phyloP scores from a whole-genome alignment of 352 stramenopile genomes.

The Pythium angustatum region DNA sequence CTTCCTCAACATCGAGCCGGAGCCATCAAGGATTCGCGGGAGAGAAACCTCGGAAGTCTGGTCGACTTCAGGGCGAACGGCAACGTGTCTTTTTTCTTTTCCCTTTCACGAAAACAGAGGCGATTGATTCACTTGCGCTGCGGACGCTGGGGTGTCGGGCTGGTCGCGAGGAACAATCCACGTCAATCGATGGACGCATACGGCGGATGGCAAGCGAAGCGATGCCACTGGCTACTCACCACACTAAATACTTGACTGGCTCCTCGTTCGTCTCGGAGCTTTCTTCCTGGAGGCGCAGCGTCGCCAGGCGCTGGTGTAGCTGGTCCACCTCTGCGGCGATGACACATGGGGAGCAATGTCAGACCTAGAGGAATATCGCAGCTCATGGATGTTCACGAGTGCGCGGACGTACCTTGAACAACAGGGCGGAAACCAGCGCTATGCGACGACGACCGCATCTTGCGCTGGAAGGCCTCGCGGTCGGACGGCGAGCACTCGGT shows the following conservation, averaged over 20 bases:
- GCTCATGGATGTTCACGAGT: background rate
- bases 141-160: slow-evolving; percentile 25
- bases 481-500: slow-evolving; percentile 70
- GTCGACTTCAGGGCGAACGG: background rate
- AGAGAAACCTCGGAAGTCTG: background rate
- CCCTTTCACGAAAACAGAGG: background rate
- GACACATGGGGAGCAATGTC: background rate
- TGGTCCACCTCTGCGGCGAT: slow-evolving; percentile 23
- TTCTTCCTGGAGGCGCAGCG: slow-evolving; percentile 29
- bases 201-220: too few relatives aligned
- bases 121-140: slow-evolving; percentile 23
- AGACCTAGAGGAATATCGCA: background rate
- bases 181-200: background rate
- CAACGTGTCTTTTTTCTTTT: background rate
- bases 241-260: slow-evolving; percentile 39
- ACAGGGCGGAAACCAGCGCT: slow-evolving; percentile 69
- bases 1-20: background rate
- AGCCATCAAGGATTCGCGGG: background rate
- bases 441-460: slow-evolving; percentile 72
- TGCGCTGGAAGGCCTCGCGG: slow-evolving; percentile 69
- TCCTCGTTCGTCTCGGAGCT: slow-evolving; percentile 22
- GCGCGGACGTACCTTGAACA: slow-evolving; percentile 46
- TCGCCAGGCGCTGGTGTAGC: slow-evolving; percentile 19
- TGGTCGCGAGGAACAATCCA: background rate
- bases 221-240: slow-evolving; percentile 20